Evolutionary conservation across 164 flowering plant genomes (phyloP).

Genomic region (Chloranthus sessilifolius): DNA sequence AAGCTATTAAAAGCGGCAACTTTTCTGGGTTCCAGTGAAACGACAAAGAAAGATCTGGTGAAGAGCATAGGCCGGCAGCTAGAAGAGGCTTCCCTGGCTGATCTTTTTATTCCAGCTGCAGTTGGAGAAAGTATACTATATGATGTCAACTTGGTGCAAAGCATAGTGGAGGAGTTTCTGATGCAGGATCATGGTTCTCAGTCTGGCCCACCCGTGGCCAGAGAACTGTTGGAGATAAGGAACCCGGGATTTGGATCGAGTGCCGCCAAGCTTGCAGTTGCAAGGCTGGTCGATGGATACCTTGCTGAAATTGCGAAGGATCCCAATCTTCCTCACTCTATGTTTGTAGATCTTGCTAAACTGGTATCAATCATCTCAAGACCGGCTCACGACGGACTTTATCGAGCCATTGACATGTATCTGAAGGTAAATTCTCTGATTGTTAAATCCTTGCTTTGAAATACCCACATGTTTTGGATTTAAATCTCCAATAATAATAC

Average conservation of each 20-base stretch:
- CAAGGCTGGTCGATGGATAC: conserved; percentile 78
- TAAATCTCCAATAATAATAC: too few species aligned
- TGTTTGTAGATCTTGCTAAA: conserved; percentile 64
- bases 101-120: conserved; percentile 57
- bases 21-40: conserved; percentile 46
- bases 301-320: conserved; percentile 82
- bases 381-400: conserved; percentile 76
- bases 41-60: conserved; percentile 44
- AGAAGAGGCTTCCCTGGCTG: conserved; percentile 73
- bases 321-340: conserved; percentile 56
- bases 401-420: conserved; percentile 84
- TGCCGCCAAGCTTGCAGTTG: conserved; percentile 81
- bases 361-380: conserved; percentile 51
- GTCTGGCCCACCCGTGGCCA: conserved; percentile 22
- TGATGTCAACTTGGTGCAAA: conserved; percentile 58
- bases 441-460: too few species aligned
- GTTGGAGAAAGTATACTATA: conserved; percentile 44
- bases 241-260: conserved; percentile 54
- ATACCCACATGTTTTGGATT: too few species aligned
- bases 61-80: conserved; percentile 72
- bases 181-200: conserved; percentile 43
- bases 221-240: conserved; percentile 44
- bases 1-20: conserved; percentile 71
- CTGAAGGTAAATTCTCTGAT: conserved; percentile 51
- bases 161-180: conserved; percentile 62